Percentiles rank a stretch among this genome's conserved stretches.
Conservation (phyloP, 2,329 filamentous ascomycete species). For the Colletotrichum shisoi region DNA sequence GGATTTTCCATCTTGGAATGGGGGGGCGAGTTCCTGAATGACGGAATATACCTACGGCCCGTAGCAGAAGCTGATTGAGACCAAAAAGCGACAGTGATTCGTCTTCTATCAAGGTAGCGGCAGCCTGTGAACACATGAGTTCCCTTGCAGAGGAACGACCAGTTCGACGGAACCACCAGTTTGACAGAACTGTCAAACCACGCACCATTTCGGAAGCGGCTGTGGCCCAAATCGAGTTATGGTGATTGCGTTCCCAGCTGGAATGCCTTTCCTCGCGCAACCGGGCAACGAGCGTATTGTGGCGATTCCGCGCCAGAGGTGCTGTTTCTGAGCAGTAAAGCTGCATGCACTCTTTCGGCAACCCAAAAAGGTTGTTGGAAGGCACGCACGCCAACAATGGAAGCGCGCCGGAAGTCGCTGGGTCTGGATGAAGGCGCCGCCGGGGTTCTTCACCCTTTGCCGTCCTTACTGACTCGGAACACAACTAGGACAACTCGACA, state of each 20-base stretch:
- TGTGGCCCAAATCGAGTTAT: background rate
- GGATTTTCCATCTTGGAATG: background rate
- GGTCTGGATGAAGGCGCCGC: background rate
- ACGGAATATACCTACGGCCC: background rate
- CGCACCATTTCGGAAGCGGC: background rate
- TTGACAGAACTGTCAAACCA: too few species aligned
- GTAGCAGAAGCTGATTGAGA: background rate
- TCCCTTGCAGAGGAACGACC: background rate
- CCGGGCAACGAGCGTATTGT: too few species aligned
- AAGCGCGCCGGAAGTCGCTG: slow-evolving; percentile 4
- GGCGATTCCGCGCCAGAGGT: too few species aligned
- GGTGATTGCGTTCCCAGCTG: background rate
- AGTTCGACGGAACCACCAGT: too few species aligned
- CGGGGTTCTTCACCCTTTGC: background rate
- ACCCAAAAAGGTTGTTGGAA: background rate
- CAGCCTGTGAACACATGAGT: background rate
- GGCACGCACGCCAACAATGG: background rate
- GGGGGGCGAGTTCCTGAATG: background rate
- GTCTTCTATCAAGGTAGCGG: background rate
- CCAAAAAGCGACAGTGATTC: background rate
- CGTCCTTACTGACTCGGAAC: too few species aligned
- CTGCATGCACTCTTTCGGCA: background rate
- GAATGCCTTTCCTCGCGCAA: background rate
- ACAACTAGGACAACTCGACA: background rate
- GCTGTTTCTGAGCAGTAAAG: too few species aligned